Evolutionary conservation across 1,139 yeast genomes (phyloP), one percentile per base, ranked within the genome.

Genomic region (Geotrichum europaeum): DNA sequence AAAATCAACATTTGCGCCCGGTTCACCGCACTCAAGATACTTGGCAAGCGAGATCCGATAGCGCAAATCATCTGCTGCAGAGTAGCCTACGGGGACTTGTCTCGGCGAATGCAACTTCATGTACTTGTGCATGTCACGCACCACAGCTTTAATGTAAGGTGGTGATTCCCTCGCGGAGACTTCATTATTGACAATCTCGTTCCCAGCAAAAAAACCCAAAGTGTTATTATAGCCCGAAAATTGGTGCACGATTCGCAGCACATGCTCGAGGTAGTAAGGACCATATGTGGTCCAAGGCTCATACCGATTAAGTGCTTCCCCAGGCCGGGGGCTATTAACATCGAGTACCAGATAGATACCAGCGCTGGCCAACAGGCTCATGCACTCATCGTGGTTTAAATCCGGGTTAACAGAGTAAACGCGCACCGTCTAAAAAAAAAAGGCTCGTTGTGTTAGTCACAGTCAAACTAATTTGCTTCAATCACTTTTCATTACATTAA

Each of bases 201-300:
- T 92, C 70, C 97, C 97, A 53, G 96, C 85, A 72, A 92, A 86
- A 78, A 90, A 90, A n/a, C 96, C 98, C 64, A 91, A 76, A 15
- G 89, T 80, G 72, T 92, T 92, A 61, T 96, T 85, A 76, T 89
- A 92, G 68, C 84, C 80, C 69, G 86, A 84, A 77, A 92, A 88
- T 61, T 86, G 87, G 70, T 92, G 97, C 66, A 91, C 86, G 65
- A 91, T 86, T 62, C 81, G 82, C 74, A 92, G 89, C 66, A 90
- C 89, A 71, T 94, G 86, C 57, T 82, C 76, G 71, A 87, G 78
- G 72, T 89, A 87, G 55, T 78, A 81, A 40, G 82, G 76, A 70
- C 83, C 85, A 81, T 95, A 91, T 22, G 86, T 75, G n/a, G 82
- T 75, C 66, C 77, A 77, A 50, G 97, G 97, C 65, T 82, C 82